These are phyloP conservation scores for Calonectria leucothoes DNA, from an alignment of 2,329 filamentous ascomycete genomes.

Conservation along the genomic window DNA sequence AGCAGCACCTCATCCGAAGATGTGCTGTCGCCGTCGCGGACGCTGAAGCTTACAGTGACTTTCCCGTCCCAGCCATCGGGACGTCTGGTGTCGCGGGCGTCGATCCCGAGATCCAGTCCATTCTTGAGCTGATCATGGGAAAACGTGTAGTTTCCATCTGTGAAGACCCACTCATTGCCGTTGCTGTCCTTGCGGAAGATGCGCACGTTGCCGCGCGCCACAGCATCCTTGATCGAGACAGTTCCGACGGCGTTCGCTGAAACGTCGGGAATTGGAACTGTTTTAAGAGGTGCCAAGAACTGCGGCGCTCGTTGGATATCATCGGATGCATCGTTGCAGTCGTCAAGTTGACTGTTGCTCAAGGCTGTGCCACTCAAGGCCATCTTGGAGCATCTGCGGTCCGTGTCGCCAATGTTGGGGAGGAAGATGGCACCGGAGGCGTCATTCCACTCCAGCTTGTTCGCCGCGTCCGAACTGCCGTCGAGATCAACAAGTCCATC, in stretches of 20 bases:
- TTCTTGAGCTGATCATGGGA: conserved; percentile 38
- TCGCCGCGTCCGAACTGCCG: conserved; percentile 12
- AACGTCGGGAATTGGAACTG: conserved; percentile 38
- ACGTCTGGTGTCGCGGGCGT: conserved; percentile 45
- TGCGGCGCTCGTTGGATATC: conserved; percentile 45
- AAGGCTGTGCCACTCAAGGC: conserved; percentile 4
- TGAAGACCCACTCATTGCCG: conserved; percentile 37
- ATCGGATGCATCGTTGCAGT: conserved; percentile 50
- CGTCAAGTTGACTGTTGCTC: conserved; percentile 38
- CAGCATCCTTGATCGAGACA: conserved; percentile 19
- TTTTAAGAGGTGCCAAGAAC: conserved; percentile 46
- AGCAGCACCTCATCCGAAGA: conserved; percentile 44
- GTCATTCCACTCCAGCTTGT: conserved; percentile 43
- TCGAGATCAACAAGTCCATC: conserved; percentile 46
- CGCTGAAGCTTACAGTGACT: conserved; percentile 43
- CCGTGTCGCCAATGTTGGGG: conserved; percentile 50
- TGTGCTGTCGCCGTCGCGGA: conserved; percentile 35
- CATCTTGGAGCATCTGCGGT: conserved; percentile 42
- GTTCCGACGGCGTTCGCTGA: conserved; percentile 30
- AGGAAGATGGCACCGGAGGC: conserved; percentile 49
- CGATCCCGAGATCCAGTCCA: conserved; percentile 49
- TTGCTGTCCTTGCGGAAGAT: conserved; percentile 40
- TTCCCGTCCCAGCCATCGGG: conserved; percentile 42
- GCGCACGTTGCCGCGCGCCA: conserved; percentile 38
- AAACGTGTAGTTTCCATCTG: conserved; percentile 41